Base-by-base conservation (phyloP, 257 asterid genomes). In the Craterostigma plantagineum region DNA sequence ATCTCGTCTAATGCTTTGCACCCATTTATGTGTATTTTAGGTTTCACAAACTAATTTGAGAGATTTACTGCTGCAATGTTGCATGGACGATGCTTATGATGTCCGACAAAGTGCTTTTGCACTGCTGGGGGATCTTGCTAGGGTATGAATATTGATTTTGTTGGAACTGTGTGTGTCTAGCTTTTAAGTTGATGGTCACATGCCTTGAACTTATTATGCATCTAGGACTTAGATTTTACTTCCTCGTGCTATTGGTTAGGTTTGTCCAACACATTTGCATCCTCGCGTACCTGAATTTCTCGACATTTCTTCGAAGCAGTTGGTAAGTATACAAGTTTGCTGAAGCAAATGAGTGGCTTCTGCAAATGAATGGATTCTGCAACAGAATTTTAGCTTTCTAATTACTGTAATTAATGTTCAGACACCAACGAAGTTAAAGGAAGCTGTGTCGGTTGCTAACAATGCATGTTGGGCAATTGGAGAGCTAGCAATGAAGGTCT, bases 401-500 rank as follows among this genome's bases (percentile, higher is more conserved):
- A 33, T 16, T 18, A 41, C 23, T 16, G 38, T 17, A 43, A 33
- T 55, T 65, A 8, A 14, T 53, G 35, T 42, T 36, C 92, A 90
- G 96, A 68, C 59, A 63, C 55, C 80, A 30, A 62, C 80, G 16
- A 75, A 77, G 82, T 76, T 84, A 66, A 90, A 77, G 66, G 99
- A 80, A 51, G 77, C 81, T 39, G 61, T 80, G 48, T 84, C 99
- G 50, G 96, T 80, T 44, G 99, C 96, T 62, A 90, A 90, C 57
- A 90, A 90, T 67, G 99, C 99, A 43, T 90, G 99, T 59, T 90
- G 99, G 99, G 99, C 96, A 51, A 75, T 90, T 55, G 99, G 99
- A 48, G 99, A 90, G 63, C 65, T 90, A 46, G 99, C 99, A 43
- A 59, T 77, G 54, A 84, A 80, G 96, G 91, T 76, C 60, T 38